Evolutionary conservation across 257 asterid species (phyloP).

Genomic region (Solanum clarkiae): DNA sequence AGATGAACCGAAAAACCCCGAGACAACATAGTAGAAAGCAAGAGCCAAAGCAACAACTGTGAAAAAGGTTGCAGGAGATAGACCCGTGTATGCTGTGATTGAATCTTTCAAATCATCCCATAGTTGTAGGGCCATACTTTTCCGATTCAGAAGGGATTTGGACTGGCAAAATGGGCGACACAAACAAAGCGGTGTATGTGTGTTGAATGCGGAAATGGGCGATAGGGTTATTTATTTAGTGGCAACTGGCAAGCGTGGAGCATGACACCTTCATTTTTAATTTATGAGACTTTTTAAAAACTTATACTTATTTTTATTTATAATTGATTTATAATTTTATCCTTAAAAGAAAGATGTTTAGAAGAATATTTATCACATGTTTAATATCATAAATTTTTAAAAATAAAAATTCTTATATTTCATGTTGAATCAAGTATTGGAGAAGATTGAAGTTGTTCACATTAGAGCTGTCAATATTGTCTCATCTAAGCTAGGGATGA

Average conservation of each 20-base stretch:
- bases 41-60: slow-evolving; percentile 5
- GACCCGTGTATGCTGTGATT: slow-evolving; percentile 7
- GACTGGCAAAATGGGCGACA: neutral
- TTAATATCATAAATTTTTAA: neutral
- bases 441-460: neutral
- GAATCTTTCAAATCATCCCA: slow-evolving; percentile 11
- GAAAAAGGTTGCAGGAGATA: slow-evolving; percentile 9
- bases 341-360: too few relatives aligned
- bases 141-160: neutral
- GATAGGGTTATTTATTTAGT: neutral
- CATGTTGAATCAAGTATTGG: neutral
- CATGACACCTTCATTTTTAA: neutral
- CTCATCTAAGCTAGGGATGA: neutral
- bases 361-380: neutral
- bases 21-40: slow-evolving; percentile 1
- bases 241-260: neutral
- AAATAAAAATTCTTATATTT: neutral
- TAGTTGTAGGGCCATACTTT: slow-evolving; percentile 5
- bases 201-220: neutral
- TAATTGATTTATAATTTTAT: too few relatives aligned
- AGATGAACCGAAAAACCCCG: slow-evolving; percentile 7
- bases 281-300: too few relatives aligned
- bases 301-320: too few relatives aligned
- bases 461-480: too few relatives aligned
- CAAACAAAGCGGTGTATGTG: neutral